phyloP scores from a whole-genome alignment of 345 rosid species.

The Corchorus olitorius region DNA sequence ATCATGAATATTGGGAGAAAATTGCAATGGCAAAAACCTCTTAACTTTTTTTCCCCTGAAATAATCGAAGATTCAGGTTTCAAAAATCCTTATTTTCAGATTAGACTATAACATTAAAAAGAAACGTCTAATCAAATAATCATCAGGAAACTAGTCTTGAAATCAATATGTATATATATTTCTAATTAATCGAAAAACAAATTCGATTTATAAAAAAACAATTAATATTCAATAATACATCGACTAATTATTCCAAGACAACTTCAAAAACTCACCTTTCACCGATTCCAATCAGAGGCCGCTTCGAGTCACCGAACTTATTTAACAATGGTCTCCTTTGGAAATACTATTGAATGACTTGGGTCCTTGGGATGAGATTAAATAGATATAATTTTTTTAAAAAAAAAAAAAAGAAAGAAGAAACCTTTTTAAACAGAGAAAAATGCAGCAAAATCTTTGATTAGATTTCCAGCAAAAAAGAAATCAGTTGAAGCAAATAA shows the following conservation, averaged over 20 bases:
- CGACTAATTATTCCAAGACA: too few relatives aligned
- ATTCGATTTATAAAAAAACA: not conserved
- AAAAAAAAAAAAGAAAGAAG: too few relatives aligned
- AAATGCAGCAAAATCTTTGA: not conserved
- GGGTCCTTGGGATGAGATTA: not conserved
- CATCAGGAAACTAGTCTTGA: not conserved
- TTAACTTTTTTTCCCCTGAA: not conserved
- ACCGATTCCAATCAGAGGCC: not conserved
- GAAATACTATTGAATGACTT: not conserved
- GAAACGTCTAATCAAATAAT: not conserved
- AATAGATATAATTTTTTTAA: not conserved
- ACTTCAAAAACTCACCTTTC: not conserved
- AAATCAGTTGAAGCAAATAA: not conserved
- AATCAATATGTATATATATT: not conserved
- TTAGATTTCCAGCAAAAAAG: not conserved
- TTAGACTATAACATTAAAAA: not conserved
- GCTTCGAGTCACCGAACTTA: not conserved
- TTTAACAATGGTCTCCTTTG: not conserved
- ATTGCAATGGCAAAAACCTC: not conserved
- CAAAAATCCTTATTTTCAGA: not conserved
- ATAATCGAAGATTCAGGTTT: constrained; percentile 6
- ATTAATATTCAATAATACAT: not conserved
- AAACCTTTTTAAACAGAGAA: not conserved
- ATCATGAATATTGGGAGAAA: not conserved
- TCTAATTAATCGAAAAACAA: not conserved